Evolutionary conservation across 208 protist species (phyloP).

Genomic region (Leishmania gerbilli): DNA sequence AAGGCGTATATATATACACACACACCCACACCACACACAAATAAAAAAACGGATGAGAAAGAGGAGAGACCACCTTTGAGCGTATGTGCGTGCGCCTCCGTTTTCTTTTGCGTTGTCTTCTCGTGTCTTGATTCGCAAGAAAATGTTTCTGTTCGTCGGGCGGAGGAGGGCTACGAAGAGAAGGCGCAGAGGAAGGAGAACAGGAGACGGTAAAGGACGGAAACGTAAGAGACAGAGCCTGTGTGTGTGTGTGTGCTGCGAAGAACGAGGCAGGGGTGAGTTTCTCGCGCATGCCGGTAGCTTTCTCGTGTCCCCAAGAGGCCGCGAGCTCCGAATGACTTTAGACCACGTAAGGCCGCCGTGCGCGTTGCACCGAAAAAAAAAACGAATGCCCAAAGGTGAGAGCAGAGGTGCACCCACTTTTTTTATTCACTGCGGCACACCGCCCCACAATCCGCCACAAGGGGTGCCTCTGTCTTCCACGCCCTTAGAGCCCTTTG

Average conservation of each 20-base stretch:
- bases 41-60: neutral
- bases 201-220: conserved; percentile 1
- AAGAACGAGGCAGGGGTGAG: neutral
- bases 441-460: neutral
- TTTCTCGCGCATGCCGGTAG: neutral
- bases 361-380: neutral
- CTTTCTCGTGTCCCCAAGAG: neutral
- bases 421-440: neutral
- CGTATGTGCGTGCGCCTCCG: neutral
- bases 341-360: neutral
- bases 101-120: neutral
- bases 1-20: neutral
- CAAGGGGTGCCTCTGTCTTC: neutral
- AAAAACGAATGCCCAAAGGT: neutral
- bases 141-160: neutral
- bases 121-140: neutral
- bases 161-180: neutral
- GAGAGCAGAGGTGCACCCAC: neutral
- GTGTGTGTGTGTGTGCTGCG: neutral
- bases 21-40: neutral
- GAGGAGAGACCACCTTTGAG: neutral
- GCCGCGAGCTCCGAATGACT: neutral
- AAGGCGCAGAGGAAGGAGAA: neutral
- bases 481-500: neutral
- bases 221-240: neutral